A percentile compares a stretch with the other conserved stretches of the same genome.
phyloP scores from a whole-genome alignment of 169 alveolate genomes.

The Cryptosporidium felis region DNA sequence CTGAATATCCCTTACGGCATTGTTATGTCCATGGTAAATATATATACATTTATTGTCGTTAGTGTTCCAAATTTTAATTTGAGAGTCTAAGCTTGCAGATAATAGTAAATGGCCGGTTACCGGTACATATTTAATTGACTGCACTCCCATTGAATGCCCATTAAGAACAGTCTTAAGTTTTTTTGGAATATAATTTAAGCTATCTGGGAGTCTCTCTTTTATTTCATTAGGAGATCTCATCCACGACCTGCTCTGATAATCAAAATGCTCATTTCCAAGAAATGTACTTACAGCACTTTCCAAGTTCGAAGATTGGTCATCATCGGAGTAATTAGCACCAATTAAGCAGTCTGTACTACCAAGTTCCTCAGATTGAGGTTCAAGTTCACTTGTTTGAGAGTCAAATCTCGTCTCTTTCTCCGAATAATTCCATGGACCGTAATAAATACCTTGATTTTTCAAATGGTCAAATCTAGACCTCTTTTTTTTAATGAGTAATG shows the following conservation, averaged over 20 bases:
- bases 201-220: slow-evolving; percentile 24
- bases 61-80: slow-evolving; percentile 94
- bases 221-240: slow-evolving; percentile 44
- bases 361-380: too few relatives aligned
- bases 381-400: too few relatives aligned
- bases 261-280: slow-evolving; percentile 32
- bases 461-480: too few relatives aligned
- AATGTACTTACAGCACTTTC: slow-evolving; percentile 19
- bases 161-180: slow-evolving; percentile 89
- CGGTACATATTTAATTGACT: slow-evolving; percentile 91
- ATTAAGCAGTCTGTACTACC: too few relatives aligned
- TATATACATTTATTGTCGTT: slow-evolving; percentile 89
- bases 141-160: slow-evolving; percentile 94
- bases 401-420: too few relatives aligned
- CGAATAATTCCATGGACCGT: too few relatives aligned
- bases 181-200: slow-evolving; percentile 89
- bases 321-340: too few relatives aligned
- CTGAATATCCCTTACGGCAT: slow-evolving; percentile 93
- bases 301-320: too few relatives aligned
- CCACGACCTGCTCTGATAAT: slow-evolving; percentile 66
- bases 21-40: slow-evolving; percentile 94
- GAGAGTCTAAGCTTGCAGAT: slow-evolving; percentile 92
- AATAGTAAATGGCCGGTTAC: slow-evolving; percentile 92
- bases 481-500: too few relatives aligned
- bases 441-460: too few relatives aligned